Conservation (phyloP, 495 filamentous ascomycete genomes). For the Neurospora sp. region DNA sequence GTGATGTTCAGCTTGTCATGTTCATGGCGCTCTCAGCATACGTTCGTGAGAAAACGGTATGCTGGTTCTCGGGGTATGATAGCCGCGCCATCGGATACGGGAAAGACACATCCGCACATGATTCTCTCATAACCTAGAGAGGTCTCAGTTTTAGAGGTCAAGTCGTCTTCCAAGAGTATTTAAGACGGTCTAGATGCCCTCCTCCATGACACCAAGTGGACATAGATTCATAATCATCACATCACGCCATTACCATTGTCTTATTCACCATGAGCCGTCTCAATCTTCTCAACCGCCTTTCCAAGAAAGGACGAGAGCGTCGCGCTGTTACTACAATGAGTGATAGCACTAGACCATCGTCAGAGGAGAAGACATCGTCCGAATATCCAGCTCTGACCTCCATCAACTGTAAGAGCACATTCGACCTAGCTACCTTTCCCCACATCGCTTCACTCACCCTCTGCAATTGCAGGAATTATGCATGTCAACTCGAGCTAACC, state of each 20-base stretch:
- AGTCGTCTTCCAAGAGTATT: neutral
- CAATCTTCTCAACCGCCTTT: slow-evolving; percentile 6
- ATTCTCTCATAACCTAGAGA: neutral
- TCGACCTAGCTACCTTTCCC: neutral
- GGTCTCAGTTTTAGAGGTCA: neutral
- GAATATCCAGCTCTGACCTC: slow-evolving; percentile 6
- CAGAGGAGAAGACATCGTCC: slow-evolving; percentile 1
- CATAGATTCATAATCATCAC: neutral
- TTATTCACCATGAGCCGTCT: slow-evolving; percentile 6
- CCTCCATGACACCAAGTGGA: neutral
- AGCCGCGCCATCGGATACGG: neutral
- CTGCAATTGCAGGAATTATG: neutral
- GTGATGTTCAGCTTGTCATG: neutral
- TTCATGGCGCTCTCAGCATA: neutral
- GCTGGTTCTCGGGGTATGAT: neutral
- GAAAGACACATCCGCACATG: neutral
- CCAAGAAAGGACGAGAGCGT: neutral
- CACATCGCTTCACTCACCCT: neutral
- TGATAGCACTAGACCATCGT: neutral
- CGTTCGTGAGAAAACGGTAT: neutral
- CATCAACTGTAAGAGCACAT: slow-evolving; percentile 5
- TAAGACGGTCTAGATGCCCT: neutral
- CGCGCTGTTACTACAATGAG: neutral
- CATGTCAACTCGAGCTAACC: neutral
- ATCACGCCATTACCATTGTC: neutral